A percentile compares a stretch with the other conserved stretches of the same genome.
Evolutionary conservation across 2,329 filamentous ascomycete species (phyloP).

Genomic region (Neophaeococcomyces mojaviensis): DNA sequence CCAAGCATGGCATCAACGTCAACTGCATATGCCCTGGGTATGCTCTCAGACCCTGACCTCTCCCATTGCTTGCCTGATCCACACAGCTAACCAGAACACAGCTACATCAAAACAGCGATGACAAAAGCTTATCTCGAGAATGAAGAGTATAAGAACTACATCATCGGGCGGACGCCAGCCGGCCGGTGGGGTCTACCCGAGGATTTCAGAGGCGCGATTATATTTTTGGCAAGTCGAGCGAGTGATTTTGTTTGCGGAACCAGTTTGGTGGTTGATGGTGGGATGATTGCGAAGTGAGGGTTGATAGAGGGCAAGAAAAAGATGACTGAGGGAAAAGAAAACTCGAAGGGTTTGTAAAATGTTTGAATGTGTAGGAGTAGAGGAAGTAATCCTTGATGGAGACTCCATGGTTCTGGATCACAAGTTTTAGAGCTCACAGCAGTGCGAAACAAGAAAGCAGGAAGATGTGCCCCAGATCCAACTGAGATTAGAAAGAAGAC

Average conservation of each 20-base stretch:
- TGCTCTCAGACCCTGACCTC: not conserved
- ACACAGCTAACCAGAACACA: slow-evolving; percentile 54
- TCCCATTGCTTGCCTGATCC: not conserved
- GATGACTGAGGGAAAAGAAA: too few species aligned
- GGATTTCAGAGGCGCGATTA: slow-evolving; percentile 76
- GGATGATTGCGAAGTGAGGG: slow-evolving; percentile 85
- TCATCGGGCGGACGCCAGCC: slow-evolving; percentile 71
- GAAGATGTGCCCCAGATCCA: too few species aligned
- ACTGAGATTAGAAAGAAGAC: too few species aligned
- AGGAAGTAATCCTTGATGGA: too few species aligned
- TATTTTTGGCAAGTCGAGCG: slow-evolving; percentile 69
- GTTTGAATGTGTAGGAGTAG: too few species aligned
- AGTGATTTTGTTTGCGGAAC: slow-evolving; percentile 78
- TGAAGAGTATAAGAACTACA: slow-evolving; percentile 59
- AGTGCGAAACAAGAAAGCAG: too few species aligned
- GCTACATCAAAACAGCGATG: slow-evolving; percentile 88
- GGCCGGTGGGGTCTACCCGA: slow-evolving; percentile 75
- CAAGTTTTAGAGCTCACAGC: too few species aligned
- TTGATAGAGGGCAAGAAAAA: too few species aligned
- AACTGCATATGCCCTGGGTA: slow-evolving; percentile 15
- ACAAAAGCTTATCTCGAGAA: slow-evolving; percentile 72
- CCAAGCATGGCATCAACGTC: slow-evolving; percentile 64
- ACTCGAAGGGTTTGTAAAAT: too few species aligned
- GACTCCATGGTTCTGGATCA: too few species aligned
- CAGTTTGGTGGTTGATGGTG: slow-evolving; percentile 75